Evolutionary conservation across 106 monocot genomes (phyloP).

Genomic region (Gastrodia elata): DNA sequence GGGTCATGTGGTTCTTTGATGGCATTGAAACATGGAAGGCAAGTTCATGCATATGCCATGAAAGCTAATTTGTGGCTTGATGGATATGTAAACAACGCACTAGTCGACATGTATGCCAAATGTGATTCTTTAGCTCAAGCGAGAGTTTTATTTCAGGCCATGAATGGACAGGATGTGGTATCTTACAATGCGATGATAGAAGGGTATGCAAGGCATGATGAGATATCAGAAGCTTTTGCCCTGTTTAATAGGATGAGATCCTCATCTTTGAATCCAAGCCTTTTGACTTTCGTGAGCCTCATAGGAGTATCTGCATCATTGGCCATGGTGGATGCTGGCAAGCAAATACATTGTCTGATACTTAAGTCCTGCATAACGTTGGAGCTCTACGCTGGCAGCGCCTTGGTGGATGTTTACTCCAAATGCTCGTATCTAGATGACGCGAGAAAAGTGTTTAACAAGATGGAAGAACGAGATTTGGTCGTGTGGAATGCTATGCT

Average conservation of each 20-base stretch:
- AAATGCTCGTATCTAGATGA: conserved; percentile 60
- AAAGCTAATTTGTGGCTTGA: conserved; percentile 57
- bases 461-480: conserved; percentile 57
- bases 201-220: conserved; percentile 49
- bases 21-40: conserved; percentile 47
- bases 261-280: conserved; percentile 26
- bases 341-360: conserved; percentile 58
- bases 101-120: conserved; percentile 89
- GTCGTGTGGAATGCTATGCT: conserved; percentile 92
- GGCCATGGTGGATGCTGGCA: conserved; percentile 36
- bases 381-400: conserved; percentile 52
- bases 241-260: conserved; percentile 65
- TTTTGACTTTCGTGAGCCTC: conserved; percentile 64
- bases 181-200: conserved; percentile 91
- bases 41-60: conserved; percentile 58
- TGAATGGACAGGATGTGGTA: conserved; percentile 38
- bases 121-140: conserved; percentile 51
- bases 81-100: conserved; percentile 67
- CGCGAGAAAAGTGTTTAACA: conserved; percentile 61
- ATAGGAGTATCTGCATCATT: conserved; percentile 47
- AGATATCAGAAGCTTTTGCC: conserved; percentile 27
- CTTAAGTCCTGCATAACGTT: conserved; percentile 42
- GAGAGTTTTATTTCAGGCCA: conserved; percentile 37
- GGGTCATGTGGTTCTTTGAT: conserved; percentile 62
- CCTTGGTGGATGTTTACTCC: conserved; percentile 78